Base-by-base conservation (phyloP, 441 rosid genomes). In the Populus hybrid region DNA sequence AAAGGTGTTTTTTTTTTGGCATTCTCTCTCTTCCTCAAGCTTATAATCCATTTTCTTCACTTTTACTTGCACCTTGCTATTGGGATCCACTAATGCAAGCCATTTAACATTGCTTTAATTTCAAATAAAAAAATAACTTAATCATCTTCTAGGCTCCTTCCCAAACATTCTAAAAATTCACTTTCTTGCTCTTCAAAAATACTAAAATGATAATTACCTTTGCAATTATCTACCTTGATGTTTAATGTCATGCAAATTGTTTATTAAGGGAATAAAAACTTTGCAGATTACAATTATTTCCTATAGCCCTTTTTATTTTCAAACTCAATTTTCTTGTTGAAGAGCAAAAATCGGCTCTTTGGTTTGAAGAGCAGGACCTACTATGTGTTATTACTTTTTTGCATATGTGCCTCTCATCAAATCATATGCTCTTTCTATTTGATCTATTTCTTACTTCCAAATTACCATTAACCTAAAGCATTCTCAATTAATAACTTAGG, bases 381-480 rank as follows among this genome's bases (percentile, higher is more conserved):
- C 42, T 36, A 0, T 19, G 10, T 34, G 5, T 36, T 69, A 6
- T 18, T 36, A 19, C 42, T 35, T 4, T n/a, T 21, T 21, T 70
- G 59, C 57, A 38, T 23, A 9, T 28, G 16, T 40, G 34, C 59
- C 34, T 21, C 57, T 21, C n/a, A 40, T 70, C 73, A 50, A 7
- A 46, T 71, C 64, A 7, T 42, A 7, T 16, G 64, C 40, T 50
- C 19, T 46, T 71, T 71, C 63, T 42, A 23, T 10, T 46, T 36
- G n/a, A 71, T 18, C 32, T 42, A 71, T 71, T 71, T 71, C 59
- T 24, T 46, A 71, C 65, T 46, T 71, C 34, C 28, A 24, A n/a
- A 42, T 46, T 71, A 30, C 36, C 46, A 46, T 46, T 4, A 50
- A 16, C 59, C 59, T 50, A 50, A 50, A 50, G 6, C 59, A 50